Percentiles rank a stretch among this genome's conserved stretches.
Conservation (phyloP, 1,284 basidiomycete genomes). For the Pseudozyma tsukubaensis region DNA sequence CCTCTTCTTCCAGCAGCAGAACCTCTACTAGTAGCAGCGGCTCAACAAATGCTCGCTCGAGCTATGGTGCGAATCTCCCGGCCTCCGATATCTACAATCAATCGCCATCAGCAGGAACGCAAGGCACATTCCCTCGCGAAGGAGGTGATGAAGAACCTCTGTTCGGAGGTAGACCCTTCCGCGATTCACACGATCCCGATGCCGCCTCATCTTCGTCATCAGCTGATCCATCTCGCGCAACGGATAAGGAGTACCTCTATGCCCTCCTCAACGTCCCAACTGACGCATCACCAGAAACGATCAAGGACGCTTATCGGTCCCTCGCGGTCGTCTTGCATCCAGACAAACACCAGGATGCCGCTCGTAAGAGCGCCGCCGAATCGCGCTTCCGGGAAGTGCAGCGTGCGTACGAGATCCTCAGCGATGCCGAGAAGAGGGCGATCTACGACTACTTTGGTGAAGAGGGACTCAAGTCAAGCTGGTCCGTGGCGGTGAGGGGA, state of each 20-base stretch:
- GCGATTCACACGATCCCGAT: constrained; percentile 42
- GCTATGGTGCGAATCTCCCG: background rate
- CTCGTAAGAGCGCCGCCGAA: constrained; percentile 75
- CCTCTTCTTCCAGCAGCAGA: constrained; percentile 8
- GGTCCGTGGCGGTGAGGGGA: constrained; percentile 71
- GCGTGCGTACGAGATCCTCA: constrained; percentile 79
- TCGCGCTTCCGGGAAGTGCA: constrained; percentile 79
- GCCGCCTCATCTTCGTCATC: background rate
- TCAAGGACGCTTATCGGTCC: constrained; percentile 78
- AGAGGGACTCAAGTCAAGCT: constrained; percentile 72
- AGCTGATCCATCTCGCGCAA: background rate
- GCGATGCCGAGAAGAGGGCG: constrained; percentile 79
- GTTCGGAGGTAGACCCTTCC: constrained; percentile 64
- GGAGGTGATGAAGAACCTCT: constrained; percentile 58
- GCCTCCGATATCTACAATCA: constrained; percentile 27
- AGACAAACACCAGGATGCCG: constrained; percentile 79
- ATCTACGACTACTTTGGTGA: constrained; percentile 82
- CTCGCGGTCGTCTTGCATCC: constrained; percentile 85
- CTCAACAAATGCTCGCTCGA: background rate
- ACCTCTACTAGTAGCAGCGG: constrained; percentile 6
- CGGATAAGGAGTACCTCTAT: constrained; percentile 52
- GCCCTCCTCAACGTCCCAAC: constrained; percentile 76
- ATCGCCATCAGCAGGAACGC: constrained; percentile 27
- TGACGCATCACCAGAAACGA: constrained; percentile 76
- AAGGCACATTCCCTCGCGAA: constrained; percentile 24